Evolutionary conservation across 176 grass and related monocot species (phyloP).

Genomic region (Bromus sterilis): DNA sequence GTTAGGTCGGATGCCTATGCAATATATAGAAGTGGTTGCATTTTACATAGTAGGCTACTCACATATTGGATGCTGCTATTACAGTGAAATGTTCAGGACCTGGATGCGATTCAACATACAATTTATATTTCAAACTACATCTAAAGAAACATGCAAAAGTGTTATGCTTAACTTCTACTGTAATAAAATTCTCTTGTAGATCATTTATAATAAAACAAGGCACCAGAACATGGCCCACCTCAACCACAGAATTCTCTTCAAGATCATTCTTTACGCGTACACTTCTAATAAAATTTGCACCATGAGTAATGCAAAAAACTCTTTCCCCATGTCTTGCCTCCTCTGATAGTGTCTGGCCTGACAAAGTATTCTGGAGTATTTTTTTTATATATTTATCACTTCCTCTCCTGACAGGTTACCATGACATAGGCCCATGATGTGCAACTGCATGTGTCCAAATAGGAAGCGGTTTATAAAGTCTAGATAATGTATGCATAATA

Average conservation of each 20-base stretch:
- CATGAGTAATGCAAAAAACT: no score
- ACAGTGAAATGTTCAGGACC: not conserved
- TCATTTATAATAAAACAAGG: not conserved
- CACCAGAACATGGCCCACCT: slow-evolving; percentile 36
- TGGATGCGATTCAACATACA: not conserved
- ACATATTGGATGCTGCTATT: not conserved
- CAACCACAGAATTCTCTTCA: slow-evolving; percentile 94
- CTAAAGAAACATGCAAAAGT: not conserved
- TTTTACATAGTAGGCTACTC: not conserved
- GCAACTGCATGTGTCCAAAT: slow-evolving; percentile 48
- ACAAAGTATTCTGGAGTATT: slow-evolving; percentile 53
- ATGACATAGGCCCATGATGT: slow-evolving; percentile 91
- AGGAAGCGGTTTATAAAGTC: not conserved
- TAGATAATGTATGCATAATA: not conserved
- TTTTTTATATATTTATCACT: slow-evolving; percentile 65
- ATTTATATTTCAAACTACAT: not conserved
- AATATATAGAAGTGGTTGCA: not conserved
- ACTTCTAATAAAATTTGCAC: no score
- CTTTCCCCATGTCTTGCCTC: no score
- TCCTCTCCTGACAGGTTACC: slow-evolving; percentile 86
- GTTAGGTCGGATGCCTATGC: not conserved
- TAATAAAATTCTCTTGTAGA: no score
- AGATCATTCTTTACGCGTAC: no score
- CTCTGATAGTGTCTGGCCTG: slow-evolving; percentile 44
- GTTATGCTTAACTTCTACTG: not conserved